Evolutionary conservation across 495 filamentous ascomycete genomes (phyloP), one percentile per base, ranked within the genome.

Genomic region (Neurospora terricola): DNA sequence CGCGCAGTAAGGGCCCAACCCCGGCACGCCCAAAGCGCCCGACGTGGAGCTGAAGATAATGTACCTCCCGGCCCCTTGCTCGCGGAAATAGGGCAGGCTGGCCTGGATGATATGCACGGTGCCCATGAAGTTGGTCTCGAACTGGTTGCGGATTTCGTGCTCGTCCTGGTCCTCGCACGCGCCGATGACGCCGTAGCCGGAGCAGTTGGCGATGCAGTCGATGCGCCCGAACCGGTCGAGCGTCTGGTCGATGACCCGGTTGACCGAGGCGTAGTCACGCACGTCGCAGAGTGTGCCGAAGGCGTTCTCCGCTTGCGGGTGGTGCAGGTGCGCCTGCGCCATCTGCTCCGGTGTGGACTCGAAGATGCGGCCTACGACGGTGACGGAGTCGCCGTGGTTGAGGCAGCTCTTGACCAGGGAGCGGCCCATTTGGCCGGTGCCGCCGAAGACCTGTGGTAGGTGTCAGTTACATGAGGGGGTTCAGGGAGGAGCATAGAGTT

Each of bases 161-260:
- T 96, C 93, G 82, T 97, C 93, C 82, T 98, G 96, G 83, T 98
- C 96, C 82, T 99, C 96, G 82, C 94, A 97, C 3, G 95, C 91
- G 38, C 93, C 95, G 76, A 98, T 97, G 40, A 99, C 93, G 69
- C 95, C 96, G 83, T 96, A 96, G 40, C 92, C 92, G 38, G 91
- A 91, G 81, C 92, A 97, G 80, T 99, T 99, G 76, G 89, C 94
- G 69, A 99, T 91, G 70, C 96, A 88, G 81, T 98, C 96, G 69
- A 97, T 87, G 72, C 89, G 88, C 0, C 94, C 94, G 82, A 94
- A 98, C 69, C 86, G 88, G 42, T 85, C 83, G 40, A 97, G 86
- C 6, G 90, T 89, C 66, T 82, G 83, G 69, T 92, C 85, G 68
- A 97, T 87, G 7, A 91, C 93, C 23, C 85, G 84, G 48, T 87